Conservation (phyloP, 1,139 yeast species). For the Eremothecium cymbalariae region DNA sequence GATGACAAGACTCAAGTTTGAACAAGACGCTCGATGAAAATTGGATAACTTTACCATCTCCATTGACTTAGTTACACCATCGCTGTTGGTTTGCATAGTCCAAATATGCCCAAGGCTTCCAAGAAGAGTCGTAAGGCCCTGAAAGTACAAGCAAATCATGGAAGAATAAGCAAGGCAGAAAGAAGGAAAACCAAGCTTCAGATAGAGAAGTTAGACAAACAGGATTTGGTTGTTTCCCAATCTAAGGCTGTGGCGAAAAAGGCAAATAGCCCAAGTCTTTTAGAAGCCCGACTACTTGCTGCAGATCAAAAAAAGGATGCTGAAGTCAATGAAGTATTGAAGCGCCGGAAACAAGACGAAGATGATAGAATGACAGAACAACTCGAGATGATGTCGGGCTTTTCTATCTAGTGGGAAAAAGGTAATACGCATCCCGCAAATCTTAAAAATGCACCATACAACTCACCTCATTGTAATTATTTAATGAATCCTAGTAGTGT, state of each 20-base stretch:
- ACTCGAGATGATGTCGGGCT: conserved; percentile 50
- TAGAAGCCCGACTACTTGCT: conserved; percentile 34
- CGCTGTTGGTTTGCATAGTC: no score
- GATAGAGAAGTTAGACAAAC: conserved; percentile 23
- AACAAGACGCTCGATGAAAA: no score
- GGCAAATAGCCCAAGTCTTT: conserved; percentile 35
- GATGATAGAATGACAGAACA: conserved; percentile 49
- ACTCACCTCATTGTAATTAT: no score
- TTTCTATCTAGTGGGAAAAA: no score
- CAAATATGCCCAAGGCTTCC: background rate
- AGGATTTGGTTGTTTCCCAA: conserved; percentile 13
- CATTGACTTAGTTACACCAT: no score
- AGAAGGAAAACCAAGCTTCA: conserved; percentile 23
- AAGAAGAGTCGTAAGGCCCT: conserved; percentile 10
- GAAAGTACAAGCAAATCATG: conserved; percentile 18
- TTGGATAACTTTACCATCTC: no score
- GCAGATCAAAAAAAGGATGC: conserved; percentile 40
- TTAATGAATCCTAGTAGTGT: no score
- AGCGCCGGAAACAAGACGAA: conserved; percentile 37
- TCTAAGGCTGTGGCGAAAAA: conserved; percentile 13
- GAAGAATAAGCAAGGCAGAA: conserved; percentile 17
- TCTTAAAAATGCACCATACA: no score
- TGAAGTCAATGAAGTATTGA: conserved; percentile 36
- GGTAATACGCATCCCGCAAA: no score
- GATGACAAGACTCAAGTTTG: no score